Evolutionary conservation across 805 yeast genomes (phyloP).

Genomic region (Cyberlindnera mississippiensis): DNA sequence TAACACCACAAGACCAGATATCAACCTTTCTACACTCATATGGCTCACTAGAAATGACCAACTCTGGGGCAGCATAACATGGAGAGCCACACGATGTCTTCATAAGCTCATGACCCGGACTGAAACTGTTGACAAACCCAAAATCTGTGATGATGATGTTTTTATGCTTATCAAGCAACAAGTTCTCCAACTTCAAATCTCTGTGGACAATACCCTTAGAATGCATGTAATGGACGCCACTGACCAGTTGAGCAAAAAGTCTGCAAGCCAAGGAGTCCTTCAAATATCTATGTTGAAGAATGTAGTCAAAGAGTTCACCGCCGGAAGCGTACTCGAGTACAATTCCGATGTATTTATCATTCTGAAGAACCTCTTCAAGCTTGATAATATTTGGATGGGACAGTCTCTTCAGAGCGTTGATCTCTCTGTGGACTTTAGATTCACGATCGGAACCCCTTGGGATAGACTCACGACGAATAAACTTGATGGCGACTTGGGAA

Average conservation of each 20-base stretch:
- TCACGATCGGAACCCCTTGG: conserved; percentile 83
- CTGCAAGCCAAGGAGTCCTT: conserved; percentile 86
- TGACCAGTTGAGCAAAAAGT: conserved; percentile 85
- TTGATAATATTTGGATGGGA: conserved; percentile 93
- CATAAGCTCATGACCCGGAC: conserved; percentile 64
- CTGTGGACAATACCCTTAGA: conserved; percentile 66
- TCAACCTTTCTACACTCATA: conserved; percentile 93
- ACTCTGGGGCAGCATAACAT: conserved; percentile 94
- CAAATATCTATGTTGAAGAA: conserved; percentile 76
- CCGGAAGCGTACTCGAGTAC: conserved; percentile 97
- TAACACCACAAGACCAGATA: conserved; percentile 96
- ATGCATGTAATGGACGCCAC: conserved; percentile 87
- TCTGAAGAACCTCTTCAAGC: conserved; percentile 87
- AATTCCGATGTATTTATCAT: conserved; percentile 93
- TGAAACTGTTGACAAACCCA: conserved; percentile 85
- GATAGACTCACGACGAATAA: conserved; percentile 85
- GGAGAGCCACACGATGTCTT: conserved; percentile 88
- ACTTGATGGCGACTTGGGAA: conserved; percentile 86
- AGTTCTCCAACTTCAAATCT: conserved; percentile 81
- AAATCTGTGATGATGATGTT: conserved; percentile 81
- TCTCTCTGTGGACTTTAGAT: conserved; percentile 86
- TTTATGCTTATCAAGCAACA: conserved; percentile 60
- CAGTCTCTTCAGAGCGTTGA: conserved; percentile 79
- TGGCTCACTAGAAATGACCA: conserved; percentile 81
- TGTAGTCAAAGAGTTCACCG: conserved; percentile 93